Evolutionary conservation across 495 filamentous ascomycete genomes (phyloP).

Genomic region (Aspergillus conjunctus): DNA sequence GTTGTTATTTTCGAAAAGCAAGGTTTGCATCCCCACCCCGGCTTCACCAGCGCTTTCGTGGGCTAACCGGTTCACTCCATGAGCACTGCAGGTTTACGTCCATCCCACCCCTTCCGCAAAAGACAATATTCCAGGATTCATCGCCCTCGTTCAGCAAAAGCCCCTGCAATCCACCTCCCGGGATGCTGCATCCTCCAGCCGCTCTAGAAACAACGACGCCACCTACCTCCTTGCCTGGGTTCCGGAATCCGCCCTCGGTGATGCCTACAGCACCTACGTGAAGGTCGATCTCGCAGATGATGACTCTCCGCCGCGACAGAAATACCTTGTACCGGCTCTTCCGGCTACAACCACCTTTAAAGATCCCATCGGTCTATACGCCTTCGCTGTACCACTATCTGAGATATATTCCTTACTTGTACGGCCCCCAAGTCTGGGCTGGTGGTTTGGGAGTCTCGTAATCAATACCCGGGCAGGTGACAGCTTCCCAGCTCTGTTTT

Average conservation of each 20-base stretch:
- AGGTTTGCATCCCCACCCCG: slow-evolving; percentile 52
- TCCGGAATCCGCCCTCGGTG: slow-evolving; percentile 85
- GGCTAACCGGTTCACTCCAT: not conserved
- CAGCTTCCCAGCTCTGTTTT: slow-evolving; percentile 92
- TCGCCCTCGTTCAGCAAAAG: slow-evolving; percentile 93
- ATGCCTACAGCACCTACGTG: slow-evolving; percentile 84
- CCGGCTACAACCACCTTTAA: slow-evolving; percentile 71
- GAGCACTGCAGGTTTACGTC: slow-evolving; percentile 76
- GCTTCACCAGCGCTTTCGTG: not conserved
- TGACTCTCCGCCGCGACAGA: slow-evolving; percentile 77
- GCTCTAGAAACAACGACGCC: slow-evolving; percentile 49
- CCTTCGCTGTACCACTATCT: slow-evolving; percentile 88
- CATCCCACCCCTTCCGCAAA: slow-evolving; percentile 90
- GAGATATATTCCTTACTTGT: slow-evolving; percentile 90
- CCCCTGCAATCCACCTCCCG: slow-evolving; percentile 31
- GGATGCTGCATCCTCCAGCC: slow-evolving; percentile 47
- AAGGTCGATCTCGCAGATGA: slow-evolving; percentile 89
- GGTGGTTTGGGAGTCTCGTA: slow-evolving; percentile 96
- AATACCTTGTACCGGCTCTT: slow-evolving; percentile 88
- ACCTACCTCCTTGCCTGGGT: slow-evolving; percentile 90
- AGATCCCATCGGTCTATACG: slow-evolving; percentile 77
- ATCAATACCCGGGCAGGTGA: slow-evolving; percentile 90
- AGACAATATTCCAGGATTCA: slow-evolving; percentile 96
- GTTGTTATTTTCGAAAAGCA: slow-evolving; percentile 96
- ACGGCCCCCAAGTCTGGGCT: slow-evolving; percentile 88